Conservation (phyloP, 208 protist species). For the Acanthamoeba sp. region DNA sequence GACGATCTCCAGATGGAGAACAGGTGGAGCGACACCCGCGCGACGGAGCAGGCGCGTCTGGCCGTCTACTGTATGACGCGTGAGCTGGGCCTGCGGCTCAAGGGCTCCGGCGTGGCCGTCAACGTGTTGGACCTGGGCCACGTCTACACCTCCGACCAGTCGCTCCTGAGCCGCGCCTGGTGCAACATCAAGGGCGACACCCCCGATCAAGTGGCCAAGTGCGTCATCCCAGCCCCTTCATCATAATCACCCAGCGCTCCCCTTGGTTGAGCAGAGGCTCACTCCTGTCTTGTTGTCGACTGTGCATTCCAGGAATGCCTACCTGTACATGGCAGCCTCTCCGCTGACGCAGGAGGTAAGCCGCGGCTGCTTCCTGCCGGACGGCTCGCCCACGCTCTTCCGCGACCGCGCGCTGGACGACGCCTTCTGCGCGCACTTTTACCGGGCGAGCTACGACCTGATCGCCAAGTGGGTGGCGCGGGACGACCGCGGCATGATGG, state of each 20-base stretch:
- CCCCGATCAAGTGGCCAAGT: background rate
- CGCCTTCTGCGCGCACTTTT: background rate
- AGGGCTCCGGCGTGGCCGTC: background rate
- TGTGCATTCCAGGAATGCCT: background rate
- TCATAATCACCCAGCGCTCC: background rate
- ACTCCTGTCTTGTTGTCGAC: no score
- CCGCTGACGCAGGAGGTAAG: slow-evolving; percentile 29
- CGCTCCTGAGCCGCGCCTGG: background rate
- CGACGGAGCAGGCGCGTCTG: background rate
- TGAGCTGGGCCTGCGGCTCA: slow-evolving; percentile 20
- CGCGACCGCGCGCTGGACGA: background rate
- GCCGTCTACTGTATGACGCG: slow-evolving; percentile 2
- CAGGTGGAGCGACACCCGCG: background rate
- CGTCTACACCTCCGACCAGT: background rate
- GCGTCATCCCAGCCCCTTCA: background rate
- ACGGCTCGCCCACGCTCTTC: slow-evolving; percentile 2
- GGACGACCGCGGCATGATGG: slow-evolving; percentile 3
- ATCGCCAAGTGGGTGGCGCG: background rate
- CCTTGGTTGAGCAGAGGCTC: background rate
- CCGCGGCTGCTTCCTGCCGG: slow-evolving; percentile 10
- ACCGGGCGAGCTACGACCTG: background rate
- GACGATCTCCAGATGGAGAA: background rate
- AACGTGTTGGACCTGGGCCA: background rate
- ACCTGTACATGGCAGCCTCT: background rate
- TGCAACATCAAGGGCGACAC: background rate